phyloP scores from a whole-genome alignment of 176 grass and related monocot species.

The Oryza glaberrima region DNA sequence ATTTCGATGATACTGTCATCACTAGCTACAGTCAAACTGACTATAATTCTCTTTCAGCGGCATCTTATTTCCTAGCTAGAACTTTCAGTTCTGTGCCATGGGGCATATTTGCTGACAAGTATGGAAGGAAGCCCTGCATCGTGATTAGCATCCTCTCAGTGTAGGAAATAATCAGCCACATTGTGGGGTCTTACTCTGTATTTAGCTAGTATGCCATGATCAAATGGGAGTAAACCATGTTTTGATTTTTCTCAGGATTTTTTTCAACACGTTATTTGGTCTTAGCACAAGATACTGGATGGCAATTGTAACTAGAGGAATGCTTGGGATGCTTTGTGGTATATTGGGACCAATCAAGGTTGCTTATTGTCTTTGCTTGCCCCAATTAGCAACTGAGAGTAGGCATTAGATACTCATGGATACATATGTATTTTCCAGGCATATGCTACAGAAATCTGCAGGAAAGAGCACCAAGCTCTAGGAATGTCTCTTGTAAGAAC shows the following conservation, averaged over 20 bases:
- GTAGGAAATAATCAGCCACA: too few species aligned
- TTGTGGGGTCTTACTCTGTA: too few species aligned
- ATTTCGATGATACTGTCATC: too few species aligned
- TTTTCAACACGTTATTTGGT: slow-evolving; percentile 77
- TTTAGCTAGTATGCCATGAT: too few species aligned
- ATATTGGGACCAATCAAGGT: too few species aligned
- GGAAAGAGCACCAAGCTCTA: slow-evolving; percentile 66
- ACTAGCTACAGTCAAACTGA: too few species aligned
- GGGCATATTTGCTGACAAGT: slow-evolving; percentile 76
- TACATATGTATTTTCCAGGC: too few species aligned
- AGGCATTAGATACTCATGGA: too few species aligned
- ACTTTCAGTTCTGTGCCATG: slow-evolving; percentile 66
- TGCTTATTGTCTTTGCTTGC: too few species aligned
- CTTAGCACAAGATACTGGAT: slow-evolving; percentile 77
- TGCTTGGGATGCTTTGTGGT: slow-evolving; percentile 58
- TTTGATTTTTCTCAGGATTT: slow-evolving; percentile 7
- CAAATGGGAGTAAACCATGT: too few species aligned
- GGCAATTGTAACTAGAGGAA: slow-evolving; percentile 58
- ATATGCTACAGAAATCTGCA: slow-evolving; percentile 53
- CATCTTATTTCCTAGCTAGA: slow-evolving; percentile 55
- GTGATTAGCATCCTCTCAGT: slow-evolving; percentile 65
- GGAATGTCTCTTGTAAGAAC: slow-evolving; percentile 56
- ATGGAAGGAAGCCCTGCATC: slow-evolving; percentile 73
- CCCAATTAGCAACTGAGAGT: too few species aligned
- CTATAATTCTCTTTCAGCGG: slow-evolving; percentile 9